phyloP scores from a whole-genome alignment of 495 filamentous ascomycete species.

The Aspergillus carlsbadensis region DNA sequence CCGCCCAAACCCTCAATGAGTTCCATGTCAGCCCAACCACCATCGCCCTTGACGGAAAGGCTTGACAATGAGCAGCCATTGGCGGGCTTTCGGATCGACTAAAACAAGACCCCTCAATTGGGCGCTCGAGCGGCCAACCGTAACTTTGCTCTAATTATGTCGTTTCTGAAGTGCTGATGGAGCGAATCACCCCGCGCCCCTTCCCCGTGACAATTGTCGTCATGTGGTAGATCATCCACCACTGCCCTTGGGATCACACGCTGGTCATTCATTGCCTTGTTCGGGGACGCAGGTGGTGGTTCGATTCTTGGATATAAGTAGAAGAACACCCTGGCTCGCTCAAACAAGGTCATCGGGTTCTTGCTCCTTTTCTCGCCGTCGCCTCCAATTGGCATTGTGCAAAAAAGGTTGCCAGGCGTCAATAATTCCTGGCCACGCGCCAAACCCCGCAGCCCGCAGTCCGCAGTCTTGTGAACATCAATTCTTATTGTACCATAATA shows the following conservation, averaged over 20 bases:
- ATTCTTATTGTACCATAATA: constrained; percentile 8
- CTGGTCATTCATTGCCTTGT: constrained; percentile 3
- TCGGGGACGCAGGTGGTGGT: background rate
- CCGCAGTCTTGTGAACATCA: constrained; percentile 25
- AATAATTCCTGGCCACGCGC: constrained; percentile 20
- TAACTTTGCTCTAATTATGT: constrained; percentile 15
- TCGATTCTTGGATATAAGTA: background rate
- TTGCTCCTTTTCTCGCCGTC: background rate
- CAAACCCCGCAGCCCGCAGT: no score
- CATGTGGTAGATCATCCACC: constrained; percentile 22
- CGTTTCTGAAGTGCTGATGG: background rate
- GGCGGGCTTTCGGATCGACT: constrained; percentile 12
- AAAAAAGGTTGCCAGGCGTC: background rate
- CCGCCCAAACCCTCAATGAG: no score
- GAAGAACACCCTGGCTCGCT: background rate
- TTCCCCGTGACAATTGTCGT: constrained; percentile 21
- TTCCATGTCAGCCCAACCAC: constrained; percentile 15
- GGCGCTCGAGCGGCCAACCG: constrained; percentile 8
- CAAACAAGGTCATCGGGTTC: constrained; percentile 11
- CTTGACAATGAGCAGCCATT: constrained; percentile 13
- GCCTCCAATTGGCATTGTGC: constrained; percentile 5
- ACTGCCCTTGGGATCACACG: constrained; percentile 5
- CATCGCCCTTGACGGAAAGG: background rate
- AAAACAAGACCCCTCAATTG: constrained; percentile 5
- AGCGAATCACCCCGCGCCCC: constrained; percentile 14